Evolutionary conservation across 805 yeast species (phyloP).

Genomic region (Candida xyloterini): DNA sequence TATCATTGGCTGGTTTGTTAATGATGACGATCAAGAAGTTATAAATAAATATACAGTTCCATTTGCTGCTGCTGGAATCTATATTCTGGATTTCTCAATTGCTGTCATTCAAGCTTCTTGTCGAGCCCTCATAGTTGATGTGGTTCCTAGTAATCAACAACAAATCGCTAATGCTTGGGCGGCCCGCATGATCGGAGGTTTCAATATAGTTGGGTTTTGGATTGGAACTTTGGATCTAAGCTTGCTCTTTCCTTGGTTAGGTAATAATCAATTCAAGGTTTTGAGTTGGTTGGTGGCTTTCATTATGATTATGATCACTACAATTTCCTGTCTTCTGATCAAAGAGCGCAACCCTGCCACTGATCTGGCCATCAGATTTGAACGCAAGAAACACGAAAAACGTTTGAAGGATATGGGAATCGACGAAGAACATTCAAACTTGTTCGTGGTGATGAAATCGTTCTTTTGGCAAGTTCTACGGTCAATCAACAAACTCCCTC

Average conservation of each 20-base stretch:
- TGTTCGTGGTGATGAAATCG: constrained; percentile 22
- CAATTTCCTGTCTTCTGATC: constrained; percentile 39
- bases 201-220: constrained; percentile 56
- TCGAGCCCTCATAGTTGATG: constrained; percentile 61
- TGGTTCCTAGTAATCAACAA: constrained; percentile 55
- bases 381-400: constrained; percentile 33
- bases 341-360: constrained; percentile 48
- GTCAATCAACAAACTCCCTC: constrained; percentile 42
- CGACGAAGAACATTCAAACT: constrained; percentile 25
- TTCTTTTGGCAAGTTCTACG: constrained; percentile 35
- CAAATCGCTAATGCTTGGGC: constrained; percentile 65
- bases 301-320: constrained; percentile 40
- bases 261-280: constrained; percentile 50
- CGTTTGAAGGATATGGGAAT: constrained; percentile 37
- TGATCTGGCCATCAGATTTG: constrained; percentile 38
- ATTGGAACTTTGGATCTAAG: constrained; percentile 48
- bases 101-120: constrained; percentile 58
- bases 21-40: constrained; percentile 18
- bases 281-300: constrained; percentile 42
- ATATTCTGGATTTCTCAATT: constrained; percentile 54
- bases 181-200: constrained; percentile 58
- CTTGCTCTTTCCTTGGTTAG: constrained; percentile 37
- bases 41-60: constrained; percentile 39
- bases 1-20: constrained; percentile 35
- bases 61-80: constrained; percentile 52